Base-by-base conservation (phyloP, 2,329 filamentous ascomycete species). In the Talaromyces sp. region DNA sequence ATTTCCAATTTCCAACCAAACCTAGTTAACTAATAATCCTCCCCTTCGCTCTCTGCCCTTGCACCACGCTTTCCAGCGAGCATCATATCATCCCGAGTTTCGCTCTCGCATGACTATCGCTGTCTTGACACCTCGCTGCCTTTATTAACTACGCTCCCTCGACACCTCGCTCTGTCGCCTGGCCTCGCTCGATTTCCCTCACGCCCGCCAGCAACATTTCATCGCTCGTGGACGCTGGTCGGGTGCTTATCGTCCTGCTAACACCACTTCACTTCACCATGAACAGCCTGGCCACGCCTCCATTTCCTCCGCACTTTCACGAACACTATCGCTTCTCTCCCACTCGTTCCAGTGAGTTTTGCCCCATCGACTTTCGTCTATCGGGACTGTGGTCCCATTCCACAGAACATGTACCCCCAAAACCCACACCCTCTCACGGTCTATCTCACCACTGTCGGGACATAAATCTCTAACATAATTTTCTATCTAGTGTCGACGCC, bases 231-330 rank as follows among this genome's bases (percentile, higher is more conserved):
- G 27, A 41, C 46, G 35, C 51, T 59, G 52, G 60, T 59, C 57
- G 52, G 32, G 46, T 50, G 27, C 49, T 52, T 52, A 27, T 52
- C 26, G 21, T 52, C 46, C 43, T 51, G 32, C 51, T 71, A 72
- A 71, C 69, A 67, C 71, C 68, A 70, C 60, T 58, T 53, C 61
- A 60, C 62, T 66, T 68, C 75, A 78, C 71, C 77, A 87, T 87
- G 84, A 87, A 85, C 78, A 85, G 80, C 73, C 75, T 87, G 75
- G 77, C 78, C 67, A 81, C 79, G 71, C 81, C 84, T 73, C 81
- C 82, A 72, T 77, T 85, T 73, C 82, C 84, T 77, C 84, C 85
- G 72, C 85, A 86, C 73, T 84, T 86, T 66, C 82, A 86, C 74
- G 79, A 82, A 69, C 81, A 83, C 72, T 78, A 78, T 73, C 83